phyloP scores from a whole-genome alignment of 148 eudicot species.

The Rhododendron ferrugineum region DNA sequence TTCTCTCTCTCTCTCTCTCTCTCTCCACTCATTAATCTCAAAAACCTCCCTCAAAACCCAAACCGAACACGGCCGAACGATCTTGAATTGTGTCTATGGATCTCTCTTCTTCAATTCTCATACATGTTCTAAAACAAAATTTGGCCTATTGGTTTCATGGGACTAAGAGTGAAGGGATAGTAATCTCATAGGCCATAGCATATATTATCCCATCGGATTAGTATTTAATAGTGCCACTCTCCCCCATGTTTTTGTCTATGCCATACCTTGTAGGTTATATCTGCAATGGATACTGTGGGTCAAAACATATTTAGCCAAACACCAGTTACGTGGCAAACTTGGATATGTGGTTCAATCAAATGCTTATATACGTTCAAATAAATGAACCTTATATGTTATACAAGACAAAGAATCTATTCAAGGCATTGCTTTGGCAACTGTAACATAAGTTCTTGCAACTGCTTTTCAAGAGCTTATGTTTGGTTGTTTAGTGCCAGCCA shows the following conservation, averaged over 20 bases:
- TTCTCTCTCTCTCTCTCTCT: too few species aligned
- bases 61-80: not conserved
- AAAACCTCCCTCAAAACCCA: too few species aligned
- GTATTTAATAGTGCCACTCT: not conserved
- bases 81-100: not conserved
- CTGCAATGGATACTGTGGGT: not conserved
- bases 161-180: not conserved
- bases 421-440: not conserved
- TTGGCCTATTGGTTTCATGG: not conserved
- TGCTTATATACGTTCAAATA: not conserved
- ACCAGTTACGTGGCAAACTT: not conserved
- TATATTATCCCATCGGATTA: not conserved
- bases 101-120: too few species aligned
- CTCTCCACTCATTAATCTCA: too few species aligned
- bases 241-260: not conserved
- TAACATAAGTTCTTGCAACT: not conserved
- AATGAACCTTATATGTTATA: not conserved
- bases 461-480: not conserved
- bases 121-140: not conserved
- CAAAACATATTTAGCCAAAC: not conserved
- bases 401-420: not conserved
- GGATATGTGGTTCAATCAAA: not conserved
- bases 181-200: not conserved
- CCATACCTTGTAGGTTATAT: not conserved
- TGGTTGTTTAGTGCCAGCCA: not conserved